A percentile compares a stretch with the other conserved stretches of the same genome.
Evolutionary conservation across 164 flowering plant species (phyloP).

Genomic region (Berberis thunbergii): DNA sequence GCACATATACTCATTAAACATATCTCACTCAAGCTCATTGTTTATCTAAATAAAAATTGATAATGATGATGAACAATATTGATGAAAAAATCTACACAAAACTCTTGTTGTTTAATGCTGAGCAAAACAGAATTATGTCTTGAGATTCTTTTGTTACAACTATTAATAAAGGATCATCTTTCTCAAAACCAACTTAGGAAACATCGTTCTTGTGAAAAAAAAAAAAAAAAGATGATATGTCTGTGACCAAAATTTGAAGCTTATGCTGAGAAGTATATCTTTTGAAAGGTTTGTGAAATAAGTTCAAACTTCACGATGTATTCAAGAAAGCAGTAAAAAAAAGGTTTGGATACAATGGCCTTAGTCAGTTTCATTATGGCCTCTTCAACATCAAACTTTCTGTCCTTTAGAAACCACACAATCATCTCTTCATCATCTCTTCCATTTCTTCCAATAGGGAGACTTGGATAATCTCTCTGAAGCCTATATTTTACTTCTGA

Average conservation of each 20-base stretch:
- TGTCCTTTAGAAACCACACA: slow-evolving; percentile 83
- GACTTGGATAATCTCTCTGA: slow-evolving; percentile 41
- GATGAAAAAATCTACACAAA: too few species aligned
- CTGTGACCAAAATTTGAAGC: too few species aligned
- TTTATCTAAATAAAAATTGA: not conserved
- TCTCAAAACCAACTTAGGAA: too few species aligned
- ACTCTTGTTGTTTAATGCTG: too few species aligned
- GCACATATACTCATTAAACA: not conserved
- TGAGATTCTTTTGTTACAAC: too few species aligned
- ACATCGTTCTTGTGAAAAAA: too few species aligned
- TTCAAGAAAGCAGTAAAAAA: not conserved
- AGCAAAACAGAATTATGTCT: too few species aligned
- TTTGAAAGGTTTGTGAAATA: too few species aligned
- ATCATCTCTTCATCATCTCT: slow-evolving; percentile 95
- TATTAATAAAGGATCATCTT: too few species aligned
- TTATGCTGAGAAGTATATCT: too few species aligned
- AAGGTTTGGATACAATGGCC: slow-evolving; percentile 66
- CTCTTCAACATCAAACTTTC: slow-evolving; percentile 61
- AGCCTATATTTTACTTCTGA: slow-evolving; percentile 78
- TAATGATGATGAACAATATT: not conserved
- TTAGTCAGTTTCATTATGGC: slow-evolving; percentile 59
- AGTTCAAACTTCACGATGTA: too few species aligned
- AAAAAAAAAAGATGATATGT: too few species aligned
- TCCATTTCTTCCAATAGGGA: slow-evolving; percentile 77
- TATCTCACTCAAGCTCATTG: not conserved